These are phyloP conservation scores for Neoarthrinium moseri DNA, from an alignment of 2,329 filamentous ascomycete genomes.

Conservation along the genomic window DNA sequence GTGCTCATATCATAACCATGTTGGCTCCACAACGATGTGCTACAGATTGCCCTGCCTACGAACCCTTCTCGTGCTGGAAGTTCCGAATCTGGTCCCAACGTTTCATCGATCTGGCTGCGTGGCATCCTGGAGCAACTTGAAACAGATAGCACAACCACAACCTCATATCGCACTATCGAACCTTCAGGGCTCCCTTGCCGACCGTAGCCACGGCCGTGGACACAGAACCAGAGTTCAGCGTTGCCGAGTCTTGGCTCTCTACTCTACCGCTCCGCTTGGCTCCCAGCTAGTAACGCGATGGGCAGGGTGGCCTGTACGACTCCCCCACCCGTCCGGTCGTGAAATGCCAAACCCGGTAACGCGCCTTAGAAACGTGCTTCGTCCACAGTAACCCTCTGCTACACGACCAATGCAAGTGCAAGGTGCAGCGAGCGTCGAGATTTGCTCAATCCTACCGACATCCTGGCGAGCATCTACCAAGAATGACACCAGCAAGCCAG, in stretches of 20 bases:
- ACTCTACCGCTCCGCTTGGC: not conserved
- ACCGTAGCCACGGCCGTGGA: not conserved
- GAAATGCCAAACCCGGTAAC: not conserved
- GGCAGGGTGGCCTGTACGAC: too few relatives aligned
- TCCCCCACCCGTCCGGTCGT: not conserved
- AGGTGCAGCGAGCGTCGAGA: too few relatives aligned
- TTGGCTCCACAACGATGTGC: too few relatives aligned
- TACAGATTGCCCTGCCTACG: not conserved
- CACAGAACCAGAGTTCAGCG: too few relatives aligned
- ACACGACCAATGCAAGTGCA: too few relatives aligned
- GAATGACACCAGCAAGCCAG: too few relatives aligned
- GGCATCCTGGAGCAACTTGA: not conserved
- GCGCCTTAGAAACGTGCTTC: too few relatives aligned
- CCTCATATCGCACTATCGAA: not conserved
- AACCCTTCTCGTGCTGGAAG: not conserved
- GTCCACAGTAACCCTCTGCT: too few relatives aligned
- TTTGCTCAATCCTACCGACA: too few relatives aligned
- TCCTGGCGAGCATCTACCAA: too few relatives aligned
- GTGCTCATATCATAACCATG: too few relatives aligned
- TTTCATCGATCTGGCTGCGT: not conserved
- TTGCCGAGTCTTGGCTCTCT: not conserved
- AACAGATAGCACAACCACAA: not conserved
- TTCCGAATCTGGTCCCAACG: not conserved
- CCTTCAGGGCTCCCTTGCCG: not conserved
- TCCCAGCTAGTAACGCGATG: too few relatives aligned